Evolutionary conservation across 1,139 yeast genomes (phyloP).

Genomic region (Candida tunisiensis): DNA sequence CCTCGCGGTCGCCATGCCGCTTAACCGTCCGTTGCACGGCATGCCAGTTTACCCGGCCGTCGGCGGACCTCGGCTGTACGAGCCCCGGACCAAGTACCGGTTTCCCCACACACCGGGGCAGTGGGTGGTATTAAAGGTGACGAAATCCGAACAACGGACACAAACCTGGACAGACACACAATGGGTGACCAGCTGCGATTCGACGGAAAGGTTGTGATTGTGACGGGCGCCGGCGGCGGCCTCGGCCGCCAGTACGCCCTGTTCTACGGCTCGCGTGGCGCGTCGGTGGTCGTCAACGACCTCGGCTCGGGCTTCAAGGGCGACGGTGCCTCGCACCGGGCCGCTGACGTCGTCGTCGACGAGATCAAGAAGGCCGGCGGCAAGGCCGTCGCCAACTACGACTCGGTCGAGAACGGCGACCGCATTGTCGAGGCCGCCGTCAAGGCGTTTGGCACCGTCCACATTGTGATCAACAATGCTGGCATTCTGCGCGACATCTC

Average conservation of each 20-base stretch:
- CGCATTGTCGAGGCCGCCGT: slow-evolving; percentile 78
- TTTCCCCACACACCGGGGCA: no score
- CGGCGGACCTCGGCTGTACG: no score
- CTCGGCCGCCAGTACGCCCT: slow-evolving; percentile 80
- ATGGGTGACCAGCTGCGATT: slow-evolving; percentile 24
- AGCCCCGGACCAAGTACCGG: no score
- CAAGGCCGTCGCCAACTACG: slow-evolving; percentile 83
- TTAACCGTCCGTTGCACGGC: no score
- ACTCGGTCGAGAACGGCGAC: slow-evolving; percentile 78
- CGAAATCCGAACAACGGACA: background rate
- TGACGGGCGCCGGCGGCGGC: slow-evolving; percentile 98
- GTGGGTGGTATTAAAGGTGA: no score
- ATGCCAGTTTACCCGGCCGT: no score
- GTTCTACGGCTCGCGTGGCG: slow-evolving; percentile 81
- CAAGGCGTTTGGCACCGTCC: slow-evolving; percentile 76
- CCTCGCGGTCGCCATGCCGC: no score
- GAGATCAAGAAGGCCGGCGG: slow-evolving; percentile 72
- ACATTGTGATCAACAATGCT: slow-evolving; percentile 82
- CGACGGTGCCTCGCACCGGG: slow-evolving; percentile 23
- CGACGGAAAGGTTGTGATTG: slow-evolving; percentile 72
- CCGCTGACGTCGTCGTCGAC: slow-evolving; percentile 80
- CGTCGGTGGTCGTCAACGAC: slow-evolving; percentile 84
- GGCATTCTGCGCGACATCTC: slow-evolving; percentile 65
- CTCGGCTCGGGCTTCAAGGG: slow-evolving; percentile 76
- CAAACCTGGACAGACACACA: slow-evolving; percentile 1